These are phyloP conservation scores for Carex myosuroides DNA, from an alignment of 176 grass and related monocot species.

Conservation along the genomic window DNA sequence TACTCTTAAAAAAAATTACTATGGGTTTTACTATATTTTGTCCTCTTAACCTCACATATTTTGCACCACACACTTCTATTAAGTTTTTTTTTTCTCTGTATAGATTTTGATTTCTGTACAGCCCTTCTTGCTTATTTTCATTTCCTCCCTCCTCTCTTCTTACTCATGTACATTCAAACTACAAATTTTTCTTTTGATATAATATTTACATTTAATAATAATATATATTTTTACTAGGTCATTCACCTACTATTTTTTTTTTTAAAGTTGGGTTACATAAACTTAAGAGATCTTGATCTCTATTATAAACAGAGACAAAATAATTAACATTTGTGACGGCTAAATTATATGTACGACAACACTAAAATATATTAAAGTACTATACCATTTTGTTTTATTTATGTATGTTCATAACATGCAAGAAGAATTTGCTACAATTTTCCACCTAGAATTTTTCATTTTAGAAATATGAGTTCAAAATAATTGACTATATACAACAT, in stretches of 20 bases:
- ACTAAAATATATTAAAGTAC: too few species aligned
- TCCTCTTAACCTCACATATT: too few species aligned
- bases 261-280: too few species aligned
- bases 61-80: too few species aligned
- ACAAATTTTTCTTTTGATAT: neutral
- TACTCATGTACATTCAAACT: neutral
- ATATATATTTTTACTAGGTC: neutral
- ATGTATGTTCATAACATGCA: neutral
- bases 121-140: neutral
- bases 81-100: too few species aligned
- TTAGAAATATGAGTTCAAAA: neutral
- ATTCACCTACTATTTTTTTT: neutral
- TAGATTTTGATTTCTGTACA: too few species aligned
- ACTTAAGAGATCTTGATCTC: neutral
- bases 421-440: neutral
- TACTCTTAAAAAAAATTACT: too few species aligned
- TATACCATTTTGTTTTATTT: neutral
- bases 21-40: too few species aligned
- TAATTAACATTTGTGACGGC: neutral
- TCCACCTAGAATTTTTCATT: neutral
- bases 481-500: neutral
- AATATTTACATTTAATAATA: neutral
- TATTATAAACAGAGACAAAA: neutral
- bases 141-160: neutral
- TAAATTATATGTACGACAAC: too few species aligned